Evolutionary conservation across 2,329 filamentous ascomycete genomes (phyloP), one percentile per base, ranked within the genome.

Genomic region (Davidsoniella virescens): DNA sequence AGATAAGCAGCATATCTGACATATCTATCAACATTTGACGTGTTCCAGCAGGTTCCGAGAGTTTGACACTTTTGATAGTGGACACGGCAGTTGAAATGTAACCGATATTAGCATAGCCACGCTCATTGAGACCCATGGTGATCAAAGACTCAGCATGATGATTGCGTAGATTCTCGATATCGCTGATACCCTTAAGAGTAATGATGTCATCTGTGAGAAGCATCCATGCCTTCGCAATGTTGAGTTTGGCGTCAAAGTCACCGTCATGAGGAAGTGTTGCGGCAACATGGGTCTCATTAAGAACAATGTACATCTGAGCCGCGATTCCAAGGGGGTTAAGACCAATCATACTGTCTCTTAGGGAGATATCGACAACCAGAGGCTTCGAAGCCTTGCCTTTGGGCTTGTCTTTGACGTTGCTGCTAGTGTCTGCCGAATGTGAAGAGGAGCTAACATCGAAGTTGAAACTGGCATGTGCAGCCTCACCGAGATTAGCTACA

Each of bases 91-190:
- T 82, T 16, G 87, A 93, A 42, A 95, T 84, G 45, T 84, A 86
- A 57, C 85, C 87, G 33, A 98, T 78, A 41, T 87, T 82, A 5
- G 94, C 87, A 60, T 80, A 98, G 0, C 92, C 92, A 57, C 74
- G 70, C 5, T 73, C 67, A 49, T 78, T 76, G 50, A 82, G 64
- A 38, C 48, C 44, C 29, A 44, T 44, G 6, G 44, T 53, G 33
- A 53, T 74, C 70, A 2, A 67, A 61, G n/a, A 78, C 69, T 57
- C 79, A 75, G 8, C 51, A 39, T 1, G 57, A 45, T 44, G 49
- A n/a, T 44, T 38, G 5, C 41, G 46, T 4, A n/a, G 8, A 5
- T 12, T 7, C 2, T 45, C 37, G 17, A 47, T 16, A 6, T 51
- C 45, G 4, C 56, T 51, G n/a, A 57, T 58, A 1, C 72, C 68